phyloP scores from a whole-genome alignment of 257 asterid species.

The Gentiana straminea region DNA sequence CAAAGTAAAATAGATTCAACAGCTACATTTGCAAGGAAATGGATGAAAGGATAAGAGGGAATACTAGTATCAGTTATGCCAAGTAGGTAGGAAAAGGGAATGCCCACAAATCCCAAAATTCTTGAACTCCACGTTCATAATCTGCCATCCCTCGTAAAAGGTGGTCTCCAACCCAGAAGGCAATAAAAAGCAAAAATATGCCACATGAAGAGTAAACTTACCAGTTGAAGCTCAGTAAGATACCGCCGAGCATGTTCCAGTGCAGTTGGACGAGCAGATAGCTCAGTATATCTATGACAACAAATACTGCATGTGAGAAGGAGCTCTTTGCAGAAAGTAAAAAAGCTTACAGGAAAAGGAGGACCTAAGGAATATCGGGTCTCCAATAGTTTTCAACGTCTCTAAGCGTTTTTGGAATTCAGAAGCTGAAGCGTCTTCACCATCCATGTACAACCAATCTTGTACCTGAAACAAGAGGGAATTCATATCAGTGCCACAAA shows the following conservation, averaged over 20 bases:
- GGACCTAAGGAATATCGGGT: slow-evolving; percentile 89
- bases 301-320: slow-evolving; percentile 11
- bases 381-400: slow-evolving; percentile 76
- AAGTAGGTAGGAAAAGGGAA: neutral
- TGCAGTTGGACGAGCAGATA: slow-evolving; percentile 89
- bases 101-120: neutral
- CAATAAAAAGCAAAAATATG: neutral
- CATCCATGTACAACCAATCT: slow-evolving; percentile 98
- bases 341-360: slow-evolving; percentile 7
- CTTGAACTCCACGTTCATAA: neutral
- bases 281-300: slow-evolving; percentile 59
- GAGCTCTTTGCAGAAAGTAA: slow-evolving; percentile 1
- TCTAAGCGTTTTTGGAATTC: slow-evolving; percentile 77
- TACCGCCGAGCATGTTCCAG: slow-evolving; percentile 59
- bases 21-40: no score
- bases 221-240: slow-evolving; percentile 66
- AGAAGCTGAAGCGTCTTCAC: slow-evolving; percentile 94
- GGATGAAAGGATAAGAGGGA: no score
- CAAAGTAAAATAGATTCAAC: no score
- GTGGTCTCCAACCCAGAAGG: neutral
- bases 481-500: slow-evolving; percentile 5
- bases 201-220: slow-evolving; percentile 10
- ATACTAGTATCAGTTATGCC: no score
- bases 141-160: neutral
- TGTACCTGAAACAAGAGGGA: slow-evolving; percentile 52